These are phyloP conservation scores for Saturnispora dispora DNA, from an alignment of 805 yeast genomes.

Conservation along the genomic window DNA sequence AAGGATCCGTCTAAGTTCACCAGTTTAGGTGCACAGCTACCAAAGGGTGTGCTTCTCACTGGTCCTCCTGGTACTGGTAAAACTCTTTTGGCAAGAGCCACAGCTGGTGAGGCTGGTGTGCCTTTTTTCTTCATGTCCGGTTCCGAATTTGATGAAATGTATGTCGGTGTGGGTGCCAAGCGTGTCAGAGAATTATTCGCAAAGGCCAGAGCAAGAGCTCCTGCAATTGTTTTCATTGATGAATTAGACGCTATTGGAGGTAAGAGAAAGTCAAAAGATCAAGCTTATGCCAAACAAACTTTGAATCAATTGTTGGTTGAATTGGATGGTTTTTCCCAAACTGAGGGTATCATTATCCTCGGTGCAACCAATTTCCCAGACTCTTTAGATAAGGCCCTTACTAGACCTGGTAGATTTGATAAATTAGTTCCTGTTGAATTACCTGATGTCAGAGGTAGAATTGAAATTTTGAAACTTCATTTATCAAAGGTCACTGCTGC, in stretches of 20 bases:
- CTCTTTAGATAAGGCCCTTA: slow-evolving; percentile 89
- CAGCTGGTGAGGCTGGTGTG: slow-evolving; percentile 98
- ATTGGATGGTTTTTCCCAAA: slow-evolving; percentile 89
- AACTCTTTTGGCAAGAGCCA: slow-evolving; percentile 91
- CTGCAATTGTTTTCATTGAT: slow-evolving; percentile 94
- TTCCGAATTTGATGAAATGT: slow-evolving; percentile 94
- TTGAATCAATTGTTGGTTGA: slow-evolving; percentile 92
- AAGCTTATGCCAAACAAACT: slow-evolving; percentile 96
- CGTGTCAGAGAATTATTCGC: slow-evolving; percentile 89
- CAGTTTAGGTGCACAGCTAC: slow-evolving; percentile 93
- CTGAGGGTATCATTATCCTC: slow-evolving; percentile 87
- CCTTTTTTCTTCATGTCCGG: slow-evolving; percentile 99
- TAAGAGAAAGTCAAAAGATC: slow-evolving; percentile 93
- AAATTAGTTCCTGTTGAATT: slow-evolving; percentile 90
- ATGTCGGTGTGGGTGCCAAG: slow-evolving; percentile 98
- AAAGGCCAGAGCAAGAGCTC: slow-evolving; percentile 91
- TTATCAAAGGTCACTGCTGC: slow-evolving; percentile 84
- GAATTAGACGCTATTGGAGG: slow-evolving; percentile 99
- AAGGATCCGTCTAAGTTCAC: slow-evolving; percentile 95
- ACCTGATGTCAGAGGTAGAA: slow-evolving; percentile 96
- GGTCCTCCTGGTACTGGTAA: slow-evolving; percentile 99
- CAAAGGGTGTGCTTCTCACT: slow-evolving; percentile 91
- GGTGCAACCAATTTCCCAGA: slow-evolving; percentile 99
- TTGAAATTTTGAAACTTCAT: slow-evolving; percentile 85
- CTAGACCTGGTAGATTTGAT: slow-evolving; percentile 98